Base-by-base conservation (phyloP, 2,329 filamentous ascomycete species). In the Calycina marina region DNA sequence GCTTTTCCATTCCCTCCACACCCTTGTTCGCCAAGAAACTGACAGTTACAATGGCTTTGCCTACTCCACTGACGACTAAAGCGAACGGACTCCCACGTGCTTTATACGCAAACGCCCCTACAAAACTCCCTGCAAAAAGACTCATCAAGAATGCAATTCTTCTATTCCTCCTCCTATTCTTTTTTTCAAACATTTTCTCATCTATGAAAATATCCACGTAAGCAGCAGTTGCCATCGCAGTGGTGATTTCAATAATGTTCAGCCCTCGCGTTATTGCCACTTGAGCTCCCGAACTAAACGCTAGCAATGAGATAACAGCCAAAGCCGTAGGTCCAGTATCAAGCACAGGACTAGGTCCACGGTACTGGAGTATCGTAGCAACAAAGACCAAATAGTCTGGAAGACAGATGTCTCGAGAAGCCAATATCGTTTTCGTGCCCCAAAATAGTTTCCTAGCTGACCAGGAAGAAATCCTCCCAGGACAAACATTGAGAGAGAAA, bases 201-300 rank as follows among this genome's bases (percentile, higher is more conserved):
- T 76, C 71, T 33, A 72, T 66, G 31, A 72, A 49, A 34, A 74
- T 46, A 44, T 76, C 70, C 2, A 76, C 57, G 61, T 67, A 75
- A 1, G 71, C 70, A 0, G 71, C 69, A 4, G 71, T 76, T 0
- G 69, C 70, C 69, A 75, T 75, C 15, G 71, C 69, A 0, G 72
- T 76, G 36, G 61, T 71, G 44, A 76, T 74, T 48, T 77, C 71
- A 0, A 66, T 66, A 53, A 73, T 64, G 28, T 58, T 53, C 34
- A 76, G 47, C 24, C 62, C 59, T 14, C 70, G 57, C 2, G 61
- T 61, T 54, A 69, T 62, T 3, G 71, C 69, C 0, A 77, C 69
- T 47, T 76, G 71, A 29, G 61, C 66, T 0, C 71, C 70, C 0
- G 67, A 59, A 0, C 69, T 61, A 30, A 67, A 63, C 0, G 69